Evolutionary conservation across 139 green algal species (phyloP).

Genomic region (Marvania coccoides): DNA sequence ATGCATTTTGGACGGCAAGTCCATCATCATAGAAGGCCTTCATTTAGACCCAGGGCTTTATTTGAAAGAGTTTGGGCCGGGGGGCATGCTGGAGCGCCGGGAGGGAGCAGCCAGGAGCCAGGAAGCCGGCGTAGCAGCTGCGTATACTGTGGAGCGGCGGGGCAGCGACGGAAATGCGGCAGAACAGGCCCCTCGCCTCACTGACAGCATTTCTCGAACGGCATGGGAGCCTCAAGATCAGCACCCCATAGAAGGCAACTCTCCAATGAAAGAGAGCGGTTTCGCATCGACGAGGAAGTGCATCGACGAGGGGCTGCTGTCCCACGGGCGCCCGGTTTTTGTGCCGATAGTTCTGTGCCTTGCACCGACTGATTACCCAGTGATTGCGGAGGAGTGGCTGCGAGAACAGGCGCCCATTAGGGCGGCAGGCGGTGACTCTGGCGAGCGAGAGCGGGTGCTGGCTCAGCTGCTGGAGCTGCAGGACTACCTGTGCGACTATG

Average conservation of each 20-base stretch:
- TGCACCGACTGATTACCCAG: slow-evolving; percentile 38
- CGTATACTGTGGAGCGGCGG: neutral
- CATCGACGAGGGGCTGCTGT: neutral
- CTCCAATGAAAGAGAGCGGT: neutral
- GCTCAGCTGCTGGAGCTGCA: slow-evolving; percentile 40
- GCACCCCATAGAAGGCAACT: neutral
- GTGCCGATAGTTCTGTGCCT: slow-evolving; percentile 56
- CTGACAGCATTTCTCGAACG: too few species aligned
- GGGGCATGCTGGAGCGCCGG: slow-evolving; percentile 1
- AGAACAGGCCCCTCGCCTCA: neutral
- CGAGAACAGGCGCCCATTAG: neutral
- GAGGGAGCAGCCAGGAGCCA: neutral
- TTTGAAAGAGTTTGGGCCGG: slow-evolving; percentile 50
- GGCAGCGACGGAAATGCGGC: neutral
- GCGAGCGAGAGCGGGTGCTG: slow-evolving; percentile 8
- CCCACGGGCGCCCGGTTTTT: slow-evolving; percentile 39
- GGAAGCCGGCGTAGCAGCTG: neutral
- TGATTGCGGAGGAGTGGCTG: slow-evolving; percentile 42
- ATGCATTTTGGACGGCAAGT: slow-evolving; percentile 77
- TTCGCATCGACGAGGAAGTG: neutral
- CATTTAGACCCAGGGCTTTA: slow-evolving; percentile 71
- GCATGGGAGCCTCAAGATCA: too few species aligned
- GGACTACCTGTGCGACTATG: slow-evolving; percentile 48
- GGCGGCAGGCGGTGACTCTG: neutral
- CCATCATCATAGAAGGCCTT: slow-evolving; percentile 81